Evolutionary conservation across 2,329 filamentous ascomycete genomes (phyloP).

Genomic region (Talaromyces funiculosus): DNA sequence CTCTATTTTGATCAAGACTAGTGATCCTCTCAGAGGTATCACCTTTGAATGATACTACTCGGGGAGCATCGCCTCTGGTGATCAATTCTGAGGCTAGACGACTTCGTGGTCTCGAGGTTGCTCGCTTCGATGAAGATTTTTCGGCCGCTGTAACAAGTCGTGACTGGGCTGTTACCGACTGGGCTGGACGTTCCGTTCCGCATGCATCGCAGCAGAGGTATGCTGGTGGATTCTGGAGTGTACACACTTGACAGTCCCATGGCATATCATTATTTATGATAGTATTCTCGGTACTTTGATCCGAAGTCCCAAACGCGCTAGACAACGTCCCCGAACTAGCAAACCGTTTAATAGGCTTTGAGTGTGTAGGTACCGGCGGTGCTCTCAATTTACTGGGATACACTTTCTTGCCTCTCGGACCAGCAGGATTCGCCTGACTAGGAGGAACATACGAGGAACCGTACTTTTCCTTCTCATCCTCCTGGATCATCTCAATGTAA

Average conservation of each 20-base stretch:
- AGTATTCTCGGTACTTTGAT: constrained; percentile 20
- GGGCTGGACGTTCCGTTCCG: constrained; percentile 48
- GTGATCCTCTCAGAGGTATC: constrained; percentile 34
- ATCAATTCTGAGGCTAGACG: constrained; percentile 8
- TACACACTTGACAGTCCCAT: constrained; percentile 59
- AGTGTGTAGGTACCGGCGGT: constrained; percentile 30
- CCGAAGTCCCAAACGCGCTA: neutral
- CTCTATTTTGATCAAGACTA: constrained; percentile 36
- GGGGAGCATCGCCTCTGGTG: constrained; percentile 5
- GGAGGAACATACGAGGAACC: constrained; percentile 52
- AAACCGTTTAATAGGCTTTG: constrained; percentile 16
- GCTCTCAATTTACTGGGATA: constrained; percentile 20
- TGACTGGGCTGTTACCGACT: constrained; percentile 28
- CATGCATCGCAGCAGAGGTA: constrained; percentile 59
- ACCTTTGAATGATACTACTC: constrained; percentile 22
- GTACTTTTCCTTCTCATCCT: constrained; percentile 62
- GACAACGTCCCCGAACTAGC: constrained; percentile 7
- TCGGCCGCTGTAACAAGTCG: neutral
- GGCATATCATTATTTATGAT: constrained; percentile 32
- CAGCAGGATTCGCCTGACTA: constrained; percentile 49
- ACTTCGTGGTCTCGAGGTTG: neutral
- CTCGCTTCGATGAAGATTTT: neutral
- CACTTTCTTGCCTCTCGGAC: constrained; percentile 34
- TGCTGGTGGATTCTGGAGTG: constrained; percentile 55
- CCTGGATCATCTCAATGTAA: constrained; percentile 77